Base-by-base conservation (phyloP, 441 rosid species). In the Breynia disticha region DNA sequence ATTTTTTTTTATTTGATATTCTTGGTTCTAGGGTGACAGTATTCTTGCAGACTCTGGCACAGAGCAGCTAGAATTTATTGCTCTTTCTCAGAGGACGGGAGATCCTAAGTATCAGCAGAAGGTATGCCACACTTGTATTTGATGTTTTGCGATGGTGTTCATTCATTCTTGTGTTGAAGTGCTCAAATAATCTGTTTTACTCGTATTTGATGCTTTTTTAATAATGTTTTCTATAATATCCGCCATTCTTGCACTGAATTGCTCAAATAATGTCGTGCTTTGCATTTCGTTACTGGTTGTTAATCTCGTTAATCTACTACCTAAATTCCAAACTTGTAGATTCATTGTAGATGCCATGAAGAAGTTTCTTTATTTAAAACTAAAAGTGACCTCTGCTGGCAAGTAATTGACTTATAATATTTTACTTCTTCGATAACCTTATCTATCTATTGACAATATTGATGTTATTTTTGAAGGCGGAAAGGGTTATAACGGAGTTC, bases 31-130 rank as follows among this genome's bases (percentile, higher is more conserved):
- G 99, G 96, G 96, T 39, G 71, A 75, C 50, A 94, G 95, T 72
- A 86, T 94, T 56, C 91, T 94, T 60, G 99, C 99, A 50, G 99
- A 94, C 70, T 81, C 97, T 50, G 99, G 96, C 60, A 87, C 99
- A 7, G 99, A 94, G 69, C 97, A 90, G 80, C 75, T 94, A 16
- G 99, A 94, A 59, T 94, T 94, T 65, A 85, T 94, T 58, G 97
- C 96, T 63, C 99, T 94, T 66, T 90, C 99, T 53, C 99, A 90
- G 62, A 87, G 97, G 68, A 90, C 97, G 46, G 95, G 91, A 63
- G 96, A 94, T 64, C 94, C 79, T n/a, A 94, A 83, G 62, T 94
- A 94, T 70, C 97, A 87, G 64, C 80, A 74, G 73, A 94, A 83
- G 95, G 99, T 87, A 66, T 63, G 21, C 59, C 43, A 57, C 24